These are phyloP conservation scores for Cercospora janseana DNA, from an alignment of 2,329 filamentous ascomycete species.

Conservation along the genomic window DNA sequence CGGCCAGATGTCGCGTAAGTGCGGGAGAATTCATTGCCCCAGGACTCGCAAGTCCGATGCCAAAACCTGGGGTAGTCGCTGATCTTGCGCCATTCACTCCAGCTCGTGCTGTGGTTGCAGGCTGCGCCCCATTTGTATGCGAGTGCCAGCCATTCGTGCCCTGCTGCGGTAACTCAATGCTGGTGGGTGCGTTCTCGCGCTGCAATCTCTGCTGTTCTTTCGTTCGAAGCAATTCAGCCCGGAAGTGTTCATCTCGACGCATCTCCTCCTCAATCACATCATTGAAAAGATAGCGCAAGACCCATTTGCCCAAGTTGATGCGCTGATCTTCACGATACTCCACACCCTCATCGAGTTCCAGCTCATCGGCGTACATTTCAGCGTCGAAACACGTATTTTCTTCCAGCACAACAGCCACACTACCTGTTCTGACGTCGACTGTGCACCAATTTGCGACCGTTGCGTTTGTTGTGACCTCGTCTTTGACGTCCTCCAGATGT, in stretches of 20 bases:
- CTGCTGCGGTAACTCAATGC: slow-evolving; percentile 56
- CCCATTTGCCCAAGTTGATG: slow-evolving; percentile 96
- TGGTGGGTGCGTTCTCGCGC: slow-evolving; percentile 58
- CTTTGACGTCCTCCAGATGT: slow-evolving; percentile 87
- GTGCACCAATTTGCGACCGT: slow-evolving; percentile 95
- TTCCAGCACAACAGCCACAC: slow-evolving; percentile 84
- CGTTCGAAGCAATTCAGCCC: slow-evolving; percentile 65
- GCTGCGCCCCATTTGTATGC: slow-evolving; percentile 43
- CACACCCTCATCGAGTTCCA: slow-evolving; percentile 68
- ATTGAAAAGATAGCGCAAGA: slow-evolving; percentile 86
- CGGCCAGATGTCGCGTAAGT: slow-evolving; percentile 39
- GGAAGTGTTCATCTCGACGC: slow-evolving; percentile 70
- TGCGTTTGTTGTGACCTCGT: slow-evolving; percentile 80
- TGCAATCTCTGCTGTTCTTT: slow-evolving; percentile 57
- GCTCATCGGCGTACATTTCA: slow-evolving; percentile 92
- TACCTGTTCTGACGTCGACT: slow-evolving; percentile 88
- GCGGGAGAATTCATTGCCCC: slow-evolving; percentile 37
- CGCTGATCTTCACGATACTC: slow-evolving; percentile 91
- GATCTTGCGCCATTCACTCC: slow-evolving; percentile 61
- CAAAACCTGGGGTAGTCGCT: slow-evolving; percentile 70
- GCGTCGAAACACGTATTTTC: slow-evolving; percentile 97
- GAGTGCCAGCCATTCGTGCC: slow-evolving; percentile 45
- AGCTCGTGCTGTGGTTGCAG: slow-evolving; percentile 56
- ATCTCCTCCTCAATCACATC: slow-evolving; percentile 89
- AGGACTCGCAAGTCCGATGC: slow-evolving; percentile 61